Conservation (phyloP, 345 rosid species). For the Salix caprea region DNA sequence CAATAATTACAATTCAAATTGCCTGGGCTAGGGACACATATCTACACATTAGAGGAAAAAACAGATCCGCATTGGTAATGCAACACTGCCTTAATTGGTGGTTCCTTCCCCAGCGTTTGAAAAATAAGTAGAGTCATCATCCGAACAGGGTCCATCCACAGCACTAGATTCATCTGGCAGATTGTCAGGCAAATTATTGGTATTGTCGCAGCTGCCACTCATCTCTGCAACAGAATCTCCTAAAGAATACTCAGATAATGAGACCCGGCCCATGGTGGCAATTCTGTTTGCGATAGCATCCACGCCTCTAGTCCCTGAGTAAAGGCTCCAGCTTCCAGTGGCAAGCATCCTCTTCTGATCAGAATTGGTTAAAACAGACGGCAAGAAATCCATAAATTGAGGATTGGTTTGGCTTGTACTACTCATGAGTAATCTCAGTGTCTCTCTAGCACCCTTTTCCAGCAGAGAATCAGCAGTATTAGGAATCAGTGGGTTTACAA, state of each 20-base stretch:
- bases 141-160: conserved; percentile 18
- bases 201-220: conserved; percentile 1
- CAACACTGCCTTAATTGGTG: not conserved
- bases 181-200: not conserved
- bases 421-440: conserved; percentile 69
- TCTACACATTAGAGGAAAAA: conserved; percentile 19
- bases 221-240: conserved; percentile 3
- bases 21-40: conserved; percentile 21
- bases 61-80: conserved; percentile 9
- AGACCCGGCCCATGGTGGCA: conserved; percentile 41
- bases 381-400: conserved; percentile 45
- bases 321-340: conserved; percentile 64
- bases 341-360: conserved; percentile 39
- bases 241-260: conserved; percentile 29
- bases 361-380: conserved; percentile 32
- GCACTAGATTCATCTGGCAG: conserved; percentile 14
- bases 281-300: conserved; percentile 34
- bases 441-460: conserved; percentile 93
- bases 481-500: conserved; percentile 53
- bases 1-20: conserved; percentile 35
- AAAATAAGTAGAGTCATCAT: conserved; percentile 2
- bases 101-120: conserved; percentile 16
- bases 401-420: conserved; percentile 53
- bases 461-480: conserved; percentile 57
- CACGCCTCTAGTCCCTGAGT: conserved; percentile 47